Conservation (phyloP, 345 rosid species). For the Populus nigra region DNA sequence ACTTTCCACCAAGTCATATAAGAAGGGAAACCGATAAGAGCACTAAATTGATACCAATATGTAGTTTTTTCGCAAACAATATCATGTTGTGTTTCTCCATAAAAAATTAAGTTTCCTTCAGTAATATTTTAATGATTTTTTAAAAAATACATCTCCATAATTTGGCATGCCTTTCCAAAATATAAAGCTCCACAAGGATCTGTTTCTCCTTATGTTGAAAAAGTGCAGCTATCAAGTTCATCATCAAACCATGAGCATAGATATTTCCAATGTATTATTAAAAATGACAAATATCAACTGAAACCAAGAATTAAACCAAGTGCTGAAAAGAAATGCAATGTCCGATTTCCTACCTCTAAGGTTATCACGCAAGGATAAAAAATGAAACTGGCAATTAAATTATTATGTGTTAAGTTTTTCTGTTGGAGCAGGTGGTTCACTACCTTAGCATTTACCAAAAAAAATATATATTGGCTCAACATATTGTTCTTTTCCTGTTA, state of each 20-base stretch:
- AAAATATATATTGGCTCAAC: too few species aligned
- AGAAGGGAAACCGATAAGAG: neutral
- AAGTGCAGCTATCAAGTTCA: neutral
- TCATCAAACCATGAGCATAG: neutral
- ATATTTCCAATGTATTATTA: neutral
- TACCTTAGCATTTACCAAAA: too few species aligned
- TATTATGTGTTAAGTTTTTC: too few species aligned
- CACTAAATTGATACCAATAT: neutral
- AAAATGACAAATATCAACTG: neutral
- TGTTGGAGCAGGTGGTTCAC: too few species aligned
- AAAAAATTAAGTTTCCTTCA: neutral
- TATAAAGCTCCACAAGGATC: neutral
- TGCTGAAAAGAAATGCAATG: conserved; percentile 11
- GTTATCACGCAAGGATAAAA: conserved; percentile 15
- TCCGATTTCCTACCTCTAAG: conserved; percentile 55
- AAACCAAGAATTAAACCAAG: conserved; percentile 5
- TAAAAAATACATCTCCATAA: neutral
- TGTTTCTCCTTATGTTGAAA: neutral
- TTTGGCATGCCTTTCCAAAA: neutral
- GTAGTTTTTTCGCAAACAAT: neutral
- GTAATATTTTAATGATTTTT: neutral
- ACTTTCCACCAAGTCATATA: neutral
- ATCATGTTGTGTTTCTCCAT: neutral
- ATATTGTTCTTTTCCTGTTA: too few species aligned
- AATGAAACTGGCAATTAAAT: too few species aligned